A percentile compares a stretch with the other conserved stretches of the same genome.
These are phyloP conservation scores for Aphanocladium album DNA, from an alignment of 2,329 filamentous ascomycete genomes.

Conservation along the genomic window DNA sequence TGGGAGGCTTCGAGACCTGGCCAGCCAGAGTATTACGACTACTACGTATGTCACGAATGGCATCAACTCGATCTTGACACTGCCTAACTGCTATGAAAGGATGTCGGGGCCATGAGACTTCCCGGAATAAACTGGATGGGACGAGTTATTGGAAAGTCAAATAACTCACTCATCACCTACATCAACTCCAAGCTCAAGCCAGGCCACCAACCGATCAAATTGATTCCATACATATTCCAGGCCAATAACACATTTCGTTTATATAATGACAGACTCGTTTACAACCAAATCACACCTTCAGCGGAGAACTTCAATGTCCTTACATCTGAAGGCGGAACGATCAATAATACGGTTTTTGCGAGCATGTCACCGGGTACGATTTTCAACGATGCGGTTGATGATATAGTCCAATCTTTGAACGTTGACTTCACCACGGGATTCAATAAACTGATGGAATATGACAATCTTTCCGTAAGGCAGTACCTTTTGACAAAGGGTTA, in stretches of 20 bases:
- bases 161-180: constrained; percentile 20
- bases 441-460: constrained; percentile 20
- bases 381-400: background rate
- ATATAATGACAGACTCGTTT: constrained; percentile 16
- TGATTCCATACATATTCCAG: constrained; percentile 18
- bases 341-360: background rate
- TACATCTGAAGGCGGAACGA: constrained; percentile 7
- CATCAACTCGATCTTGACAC: background rate
- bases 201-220: background rate
- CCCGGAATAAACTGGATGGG: constrained; percentile 29
- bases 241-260: constrained; percentile 19
- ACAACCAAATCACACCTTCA: constrained; percentile 4
- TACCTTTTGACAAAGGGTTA: constrained; percentile 22
- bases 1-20: constrained; percentile 18
- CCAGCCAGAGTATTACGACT: constrained; percentile 24
- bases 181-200: constrained; percentile 16
- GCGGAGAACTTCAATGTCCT: constrained; percentile 1
- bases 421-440: constrained; percentile 18
- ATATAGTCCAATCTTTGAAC: constrained; percentile 12
- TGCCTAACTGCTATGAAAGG: constrained; percentile 15
- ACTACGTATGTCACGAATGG: constrained; percentile 21
- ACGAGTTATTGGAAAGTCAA: constrained; percentile 18
- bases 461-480: constrained; percentile 17
- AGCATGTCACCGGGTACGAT: background rate
- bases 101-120: constrained; percentile 38